Conservation (phyloP, 305 asterid genomes). For the Petunia hybrid region DNA sequence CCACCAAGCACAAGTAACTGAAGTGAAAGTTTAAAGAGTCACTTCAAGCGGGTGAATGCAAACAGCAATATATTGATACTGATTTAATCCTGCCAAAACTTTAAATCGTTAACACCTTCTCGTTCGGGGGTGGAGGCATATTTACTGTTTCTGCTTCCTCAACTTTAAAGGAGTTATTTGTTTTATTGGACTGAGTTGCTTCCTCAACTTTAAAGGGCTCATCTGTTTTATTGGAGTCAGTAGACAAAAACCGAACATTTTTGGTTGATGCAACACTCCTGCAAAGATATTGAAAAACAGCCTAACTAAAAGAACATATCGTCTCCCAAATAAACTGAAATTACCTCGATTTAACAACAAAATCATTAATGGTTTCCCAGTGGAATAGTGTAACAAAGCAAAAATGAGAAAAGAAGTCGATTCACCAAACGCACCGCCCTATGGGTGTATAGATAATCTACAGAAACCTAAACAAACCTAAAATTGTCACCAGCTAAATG, state of each 20-base stretch:
- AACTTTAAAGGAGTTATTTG: slow-evolving; percentile 50
- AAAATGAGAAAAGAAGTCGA: not conserved
- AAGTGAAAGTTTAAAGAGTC: slow-evolving; percentile 29
- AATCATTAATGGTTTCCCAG: slow-evolving; percentile 23
- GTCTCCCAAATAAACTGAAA: not conserved
- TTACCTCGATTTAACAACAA: slow-evolving; percentile 15
- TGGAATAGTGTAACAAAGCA: not conserved
- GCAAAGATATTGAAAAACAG: slow-evolving; percentile 34
- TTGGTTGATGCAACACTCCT: slow-evolving; percentile 48
- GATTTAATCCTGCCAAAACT: not conserved
- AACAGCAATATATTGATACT: slow-evolving; percentile 5
- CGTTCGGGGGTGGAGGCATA: slow-evolving; percentile 78
- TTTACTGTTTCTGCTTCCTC: slow-evolving; percentile 88
- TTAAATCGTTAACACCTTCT: slow-evolving; percentile 59
- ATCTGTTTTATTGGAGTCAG: slow-evolving; percentile 56
- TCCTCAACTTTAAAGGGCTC: slow-evolving; percentile 66
- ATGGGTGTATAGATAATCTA: not conserved
- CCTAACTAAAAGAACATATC: slow-evolving; percentile 4
- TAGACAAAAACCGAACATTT: slow-evolving; percentile 60
- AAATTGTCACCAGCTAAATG: not conserved
- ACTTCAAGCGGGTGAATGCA: not conserved
- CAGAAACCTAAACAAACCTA: not conserved
- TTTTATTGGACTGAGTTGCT: slow-evolving; percentile 57
- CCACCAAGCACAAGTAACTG: slow-evolving; percentile 98
- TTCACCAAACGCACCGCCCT: not conserved